phyloP scores from a whole-genome alignment of 805 yeast species.

The Metschnikowia lochheadii region DNA sequence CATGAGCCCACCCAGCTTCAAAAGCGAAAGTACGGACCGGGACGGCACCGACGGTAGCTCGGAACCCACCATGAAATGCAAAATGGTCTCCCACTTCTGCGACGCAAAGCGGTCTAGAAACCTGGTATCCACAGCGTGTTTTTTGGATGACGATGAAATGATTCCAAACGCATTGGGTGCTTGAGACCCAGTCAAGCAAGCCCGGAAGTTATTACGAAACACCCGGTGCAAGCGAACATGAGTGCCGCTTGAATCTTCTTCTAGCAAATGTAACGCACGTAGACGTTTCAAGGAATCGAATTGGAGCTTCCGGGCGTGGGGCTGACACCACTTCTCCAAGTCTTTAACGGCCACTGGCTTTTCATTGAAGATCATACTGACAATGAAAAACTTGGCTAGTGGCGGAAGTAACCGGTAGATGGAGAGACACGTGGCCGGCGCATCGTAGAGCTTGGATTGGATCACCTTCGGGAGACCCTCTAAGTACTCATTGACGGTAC shows the following conservation, averaged over 20 bases:
- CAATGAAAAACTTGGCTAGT: conserved; percentile 80
- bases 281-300: conserved; percentile 77
- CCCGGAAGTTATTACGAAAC: conserved; percentile 70
- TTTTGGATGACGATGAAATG: conserved; percentile 50
- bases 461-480: conserved; percentile 86
- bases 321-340: conserved; percentile 72
- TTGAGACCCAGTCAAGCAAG: conserved; percentile 79
- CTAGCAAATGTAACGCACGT: conserved; percentile 69
- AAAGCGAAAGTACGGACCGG: conserved; percentile 71
- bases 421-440: conserved; percentile 91
- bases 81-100: conserved; percentile 87
- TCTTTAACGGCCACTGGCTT: conserved; percentile 63
- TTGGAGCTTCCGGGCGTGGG: conserved; percentile 53
- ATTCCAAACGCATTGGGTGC: conserved; percentile 73
- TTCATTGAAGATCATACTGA: conserved; percentile 82
- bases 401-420: conserved; percentile 87
- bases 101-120: conserved; percentile 79
- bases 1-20: conserved; percentile 84
- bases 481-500: conserved; percentile 80
- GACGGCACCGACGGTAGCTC: conserved; percentile 64
- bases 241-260: conserved; percentile 49
- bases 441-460: conserved; percentile 73
- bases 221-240: conserved; percentile 60
- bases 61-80: conserved; percentile 97
- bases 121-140: conserved; percentile 54